phyloP scores from a whole-genome alignment of 2,329 filamentous ascomycete genomes.

The Nectriaceae sp. region DNA sequence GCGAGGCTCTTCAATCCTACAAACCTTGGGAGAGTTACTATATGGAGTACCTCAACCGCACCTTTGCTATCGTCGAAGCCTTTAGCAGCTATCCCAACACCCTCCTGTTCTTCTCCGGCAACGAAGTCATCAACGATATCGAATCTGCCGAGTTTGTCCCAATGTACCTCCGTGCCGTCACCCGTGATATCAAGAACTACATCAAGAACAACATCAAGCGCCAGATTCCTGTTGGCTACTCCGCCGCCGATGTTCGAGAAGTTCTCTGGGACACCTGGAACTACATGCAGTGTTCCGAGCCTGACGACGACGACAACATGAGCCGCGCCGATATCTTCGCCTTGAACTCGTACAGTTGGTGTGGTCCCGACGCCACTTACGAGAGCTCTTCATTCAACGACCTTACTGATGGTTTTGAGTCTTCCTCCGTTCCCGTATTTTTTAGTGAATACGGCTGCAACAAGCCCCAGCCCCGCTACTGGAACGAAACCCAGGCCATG shows the following conservation, averaged over 20 bases:
- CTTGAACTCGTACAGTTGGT: conserved; percentile 74
- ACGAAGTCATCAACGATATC: conserved; percentile 74
- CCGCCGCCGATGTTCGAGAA: conserved; percentile 74
- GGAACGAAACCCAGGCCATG: conserved; percentile 73
- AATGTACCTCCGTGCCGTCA: conserved; percentile 74
- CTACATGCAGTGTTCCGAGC: conserved; percentile 69
- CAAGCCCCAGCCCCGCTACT: conserved; percentile 67
- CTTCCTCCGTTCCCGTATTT: conserved; percentile 72
- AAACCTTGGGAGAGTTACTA: conserved; percentile 63
- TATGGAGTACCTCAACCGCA: conserved; percentile 62
- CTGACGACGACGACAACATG: conserved; percentile 55
- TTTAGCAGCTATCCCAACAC: conserved; percentile 69
- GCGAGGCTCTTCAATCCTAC: conserved; percentile 56
- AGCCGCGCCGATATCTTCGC: conserved; percentile 75
- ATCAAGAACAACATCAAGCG: conserved; percentile 71
- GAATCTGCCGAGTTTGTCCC: conserved; percentile 61
- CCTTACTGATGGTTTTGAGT: conserved; percentile 65
- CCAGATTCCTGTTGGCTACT: conserved; percentile 76
- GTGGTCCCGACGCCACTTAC: conserved; percentile 62
- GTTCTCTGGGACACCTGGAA: conserved; percentile 75
- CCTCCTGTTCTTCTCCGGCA: conserved; percentile 75
- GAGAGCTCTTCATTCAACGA: conserved; percentile 62
- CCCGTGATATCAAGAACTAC: conserved; percentile 80
- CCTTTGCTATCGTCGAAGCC: conserved; percentile 66
- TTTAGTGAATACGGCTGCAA: conserved; percentile 86